These are phyloP conservation scores for Cyclotella cryptica DNA, from an alignment of 108 stramenopile species.

Conservation along the genomic window DNA sequence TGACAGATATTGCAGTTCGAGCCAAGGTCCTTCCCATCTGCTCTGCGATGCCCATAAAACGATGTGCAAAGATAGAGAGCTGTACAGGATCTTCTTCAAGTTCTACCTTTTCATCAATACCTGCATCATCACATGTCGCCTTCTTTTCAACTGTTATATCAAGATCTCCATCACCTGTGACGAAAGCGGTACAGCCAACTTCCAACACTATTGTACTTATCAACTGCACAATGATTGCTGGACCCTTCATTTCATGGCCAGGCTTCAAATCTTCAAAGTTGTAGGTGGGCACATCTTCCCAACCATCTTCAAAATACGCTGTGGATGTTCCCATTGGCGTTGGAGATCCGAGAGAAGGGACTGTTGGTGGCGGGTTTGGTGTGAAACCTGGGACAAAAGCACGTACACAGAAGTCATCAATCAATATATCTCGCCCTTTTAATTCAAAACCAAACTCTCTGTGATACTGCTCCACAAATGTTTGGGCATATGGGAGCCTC, in stretches of 20 bases:
- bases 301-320: constrained; percentile 94
- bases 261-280: constrained; percentile 81
- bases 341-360: constrained; percentile 55
- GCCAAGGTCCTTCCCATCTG: constrained; percentile 98
- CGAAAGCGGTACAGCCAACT: constrained; percentile 84
- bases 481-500: constrained; percentile 61
- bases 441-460: constrained; percentile 96
- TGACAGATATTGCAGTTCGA: constrained; percentile 95
- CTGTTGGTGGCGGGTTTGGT: constrained; percentile 49
- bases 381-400: constrained; percentile 85
- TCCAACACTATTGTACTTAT: constrained; percentile 97
- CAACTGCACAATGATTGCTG: constrained; percentile 94
- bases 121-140: constrained; percentile 7
- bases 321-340: constrained; percentile 59
- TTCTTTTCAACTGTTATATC: constrained; percentile 76
- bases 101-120: constrained; percentile 25
- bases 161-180: constrained; percentile 93
- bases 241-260: constrained; percentile 86
- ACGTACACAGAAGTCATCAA: constrained; percentile 97
- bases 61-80: constrained; percentile 93
- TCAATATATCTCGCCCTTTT: constrained; percentile 82
- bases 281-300: constrained; percentile 91
- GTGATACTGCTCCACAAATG: constrained; percentile 76
- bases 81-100: constrained; percentile 89
- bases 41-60: constrained; percentile 99